Evolutionary conservation across 2,329 filamentous ascomycete species (phyloP).

Genomic region (Fusarium liriodendri): DNA sequence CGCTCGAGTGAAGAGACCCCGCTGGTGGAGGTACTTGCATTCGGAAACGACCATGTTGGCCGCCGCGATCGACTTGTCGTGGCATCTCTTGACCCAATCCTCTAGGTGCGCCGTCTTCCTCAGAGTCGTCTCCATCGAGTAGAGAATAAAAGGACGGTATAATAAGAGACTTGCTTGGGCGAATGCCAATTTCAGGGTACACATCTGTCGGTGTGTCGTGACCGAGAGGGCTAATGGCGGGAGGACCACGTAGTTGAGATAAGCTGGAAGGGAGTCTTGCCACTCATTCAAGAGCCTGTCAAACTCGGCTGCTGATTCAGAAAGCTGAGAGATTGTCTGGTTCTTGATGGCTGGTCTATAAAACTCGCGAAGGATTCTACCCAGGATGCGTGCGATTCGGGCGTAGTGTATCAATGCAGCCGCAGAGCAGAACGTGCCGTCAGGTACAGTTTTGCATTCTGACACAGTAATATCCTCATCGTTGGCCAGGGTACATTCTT

Average conservation of each 20-base stretch:
- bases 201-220: neutral
- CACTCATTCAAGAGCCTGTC: neutral
- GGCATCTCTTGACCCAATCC: neutral
- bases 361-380: neutral
- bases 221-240: neutral
- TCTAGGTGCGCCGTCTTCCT: neutral
- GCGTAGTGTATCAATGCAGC: neutral
- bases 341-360: neutral
- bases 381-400: neutral
- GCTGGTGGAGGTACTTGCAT: neutral
- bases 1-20: neutral
- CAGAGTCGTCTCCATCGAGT: neutral
- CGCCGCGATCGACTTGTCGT: neutral
- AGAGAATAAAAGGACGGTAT: neutral
- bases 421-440: neutral
- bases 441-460: neutral
- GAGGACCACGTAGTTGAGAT: neutral
- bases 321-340: neutral
- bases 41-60: neutral
- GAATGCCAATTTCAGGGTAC: neutral
- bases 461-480: neutral
- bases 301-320: neutral
- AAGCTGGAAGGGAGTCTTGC: neutral
- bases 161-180: neutral
- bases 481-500: neutral